Percentiles rank a stretch among this genome's conserved stretches.
Conservation (phyloP, 306 rosid species). For the Fragaria iinumae region DNA sequence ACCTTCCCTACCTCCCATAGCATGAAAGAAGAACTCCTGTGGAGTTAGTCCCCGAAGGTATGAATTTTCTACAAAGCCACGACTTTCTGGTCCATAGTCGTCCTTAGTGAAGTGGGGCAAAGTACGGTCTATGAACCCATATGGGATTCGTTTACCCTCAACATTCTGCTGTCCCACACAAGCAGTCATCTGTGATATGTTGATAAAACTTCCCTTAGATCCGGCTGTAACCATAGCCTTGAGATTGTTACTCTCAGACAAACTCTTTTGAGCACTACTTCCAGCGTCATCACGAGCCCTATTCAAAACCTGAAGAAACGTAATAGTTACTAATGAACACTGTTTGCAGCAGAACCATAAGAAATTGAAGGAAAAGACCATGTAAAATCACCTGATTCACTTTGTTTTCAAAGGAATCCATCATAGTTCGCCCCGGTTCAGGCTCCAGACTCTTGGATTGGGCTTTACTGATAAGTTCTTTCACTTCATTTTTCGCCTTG, state of each 20-base stretch:
- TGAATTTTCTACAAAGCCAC: slow-evolving; percentile 98
- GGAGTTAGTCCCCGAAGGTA: slow-evolving; percentile 97
- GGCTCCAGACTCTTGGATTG: slow-evolving; percentile 83
- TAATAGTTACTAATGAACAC: slow-evolving; percentile 15
- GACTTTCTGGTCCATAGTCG: slow-evolving; percentile 99
- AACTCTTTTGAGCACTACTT: slow-evolving; percentile 94
- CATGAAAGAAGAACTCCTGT: slow-evolving; percentile 98
- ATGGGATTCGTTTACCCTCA: slow-evolving; percentile 98
- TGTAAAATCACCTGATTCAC: slow-evolving; percentile 71
- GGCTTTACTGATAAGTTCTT: slow-evolving; percentile 77
- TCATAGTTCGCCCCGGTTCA: slow-evolving; percentile 98
- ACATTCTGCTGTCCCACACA: slow-evolving; percentile 99
- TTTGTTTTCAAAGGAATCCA: slow-evolving; percentile 95
- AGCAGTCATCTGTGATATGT: slow-evolving; percentile 99
- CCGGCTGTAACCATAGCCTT: slow-evolving; percentile 99
- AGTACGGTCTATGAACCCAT: slow-evolving; percentile 91
- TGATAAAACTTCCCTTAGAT: slow-evolving; percentile 99
- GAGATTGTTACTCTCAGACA: slow-evolving; percentile 90
- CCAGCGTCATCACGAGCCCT: slow-evolving; percentile 99
- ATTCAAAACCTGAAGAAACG: slow-evolving; percentile 58
- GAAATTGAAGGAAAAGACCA: slow-evolving; percentile 16
- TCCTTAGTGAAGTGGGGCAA: slow-evolving; percentile 95
- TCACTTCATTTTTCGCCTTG: slow-evolving; percentile 82
- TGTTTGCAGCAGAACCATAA: slow-evolving; percentile 10
- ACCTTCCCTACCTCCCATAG: slow-evolving; percentile 99